Percentiles rank a stretch among this genome's conserved stretches.
These are phyloP conservation scores for Calonectria hawksworthii DNA, from an alignment of 2,329 filamentous ascomycete species.

Conservation along the genomic window DNA sequence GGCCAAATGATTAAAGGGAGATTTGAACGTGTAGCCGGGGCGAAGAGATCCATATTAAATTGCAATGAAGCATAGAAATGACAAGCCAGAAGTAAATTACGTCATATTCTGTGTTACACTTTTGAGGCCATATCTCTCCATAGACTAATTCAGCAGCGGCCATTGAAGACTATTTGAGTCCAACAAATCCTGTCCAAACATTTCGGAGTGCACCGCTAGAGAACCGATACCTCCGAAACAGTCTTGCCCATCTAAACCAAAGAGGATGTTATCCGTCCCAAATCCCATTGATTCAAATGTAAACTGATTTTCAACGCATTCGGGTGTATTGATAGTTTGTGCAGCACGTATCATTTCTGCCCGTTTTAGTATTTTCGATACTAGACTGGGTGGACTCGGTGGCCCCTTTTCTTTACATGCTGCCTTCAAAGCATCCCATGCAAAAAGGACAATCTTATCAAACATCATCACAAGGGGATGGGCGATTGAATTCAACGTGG, in stretches of 20 bases:
- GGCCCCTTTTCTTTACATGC: not conserved
- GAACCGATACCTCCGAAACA: not conserved
- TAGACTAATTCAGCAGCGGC: not conserved
- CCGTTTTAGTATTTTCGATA: not conserved
- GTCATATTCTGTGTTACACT: no score
- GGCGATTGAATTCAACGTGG: not conserved
- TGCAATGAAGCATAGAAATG: no score
- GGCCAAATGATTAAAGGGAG: no score
- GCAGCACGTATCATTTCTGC: not conserved
- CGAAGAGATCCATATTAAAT: no score
- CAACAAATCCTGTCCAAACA: not conserved
- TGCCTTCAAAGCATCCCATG: not conserved
- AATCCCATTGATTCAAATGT: not conserved
- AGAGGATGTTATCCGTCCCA: not conserved
- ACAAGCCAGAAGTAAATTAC: no score
- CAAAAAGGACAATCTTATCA: not conserved
- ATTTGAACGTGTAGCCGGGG: no score
- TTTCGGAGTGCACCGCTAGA: not conserved
- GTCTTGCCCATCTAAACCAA: not conserved
- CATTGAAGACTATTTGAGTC: not conserved
- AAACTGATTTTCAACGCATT: not conserved
- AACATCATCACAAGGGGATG: not conserved
- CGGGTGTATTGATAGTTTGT: not conserved
- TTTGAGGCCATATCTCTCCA: no score
- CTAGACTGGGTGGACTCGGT: not conserved